phyloP scores from a whole-genome alignment of 192 early-diverging fungal genomes.

The Entophlyctis luteolus region DNA sequence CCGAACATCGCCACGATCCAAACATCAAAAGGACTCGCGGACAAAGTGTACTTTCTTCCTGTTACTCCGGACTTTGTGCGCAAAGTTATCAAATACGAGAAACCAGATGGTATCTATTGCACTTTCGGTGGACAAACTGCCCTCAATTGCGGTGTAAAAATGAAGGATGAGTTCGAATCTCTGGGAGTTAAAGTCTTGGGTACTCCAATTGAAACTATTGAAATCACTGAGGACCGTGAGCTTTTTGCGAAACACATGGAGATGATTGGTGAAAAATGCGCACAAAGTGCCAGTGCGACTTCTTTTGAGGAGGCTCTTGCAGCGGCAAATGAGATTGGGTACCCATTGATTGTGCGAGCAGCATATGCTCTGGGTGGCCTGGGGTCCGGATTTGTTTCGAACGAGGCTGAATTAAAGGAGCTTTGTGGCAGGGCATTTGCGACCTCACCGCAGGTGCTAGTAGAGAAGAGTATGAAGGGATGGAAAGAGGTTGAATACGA shows the following conservation, averaged over 20 bases:
- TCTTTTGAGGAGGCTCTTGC: slow-evolving; percentile 79
- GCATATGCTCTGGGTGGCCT: slow-evolving; percentile 95
- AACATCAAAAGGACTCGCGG: slow-evolving; percentile 93
- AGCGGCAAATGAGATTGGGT: slow-evolving; percentile 86
- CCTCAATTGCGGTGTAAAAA: slow-evolving; percentile 91
- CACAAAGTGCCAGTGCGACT: slow-evolving; percentile 77
- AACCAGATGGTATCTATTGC: slow-evolving; percentile 94
- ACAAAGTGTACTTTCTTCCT: slow-evolving; percentile 97
- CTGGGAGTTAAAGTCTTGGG: slow-evolving; percentile 88
- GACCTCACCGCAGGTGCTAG: slow-evolving; percentile 86
- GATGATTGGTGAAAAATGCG: slow-evolving; percentile 88
- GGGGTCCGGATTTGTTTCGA: slow-evolving; percentile 94
- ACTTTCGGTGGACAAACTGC: slow-evolving; percentile 99
- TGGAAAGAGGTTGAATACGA: slow-evolving; percentile 99
- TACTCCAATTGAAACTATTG: slow-evolving; percentile 91
- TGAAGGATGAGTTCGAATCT: slow-evolving; percentile 86
- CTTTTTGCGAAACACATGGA: slow-evolving; percentile 81
- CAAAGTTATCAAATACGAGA: slow-evolving; percentile 92
- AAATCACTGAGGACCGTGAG: slow-evolving; percentile 96
- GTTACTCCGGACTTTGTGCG: slow-evolving; percentile 91
- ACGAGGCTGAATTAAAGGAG: slow-evolving; percentile 73
- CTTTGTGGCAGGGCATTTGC: slow-evolving; percentile 87
- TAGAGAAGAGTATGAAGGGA: slow-evolving; percentile 97
- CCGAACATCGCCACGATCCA: slow-evolving; percentile 99
- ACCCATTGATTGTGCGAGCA: slow-evolving; percentile 93